A percentile compares a stretch with the other conserved stretches of the same genome.
phyloP scores from a whole-genome alignment of 2,329 filamentous ascomycete species.

The Pezicula carpinea region DNA sequence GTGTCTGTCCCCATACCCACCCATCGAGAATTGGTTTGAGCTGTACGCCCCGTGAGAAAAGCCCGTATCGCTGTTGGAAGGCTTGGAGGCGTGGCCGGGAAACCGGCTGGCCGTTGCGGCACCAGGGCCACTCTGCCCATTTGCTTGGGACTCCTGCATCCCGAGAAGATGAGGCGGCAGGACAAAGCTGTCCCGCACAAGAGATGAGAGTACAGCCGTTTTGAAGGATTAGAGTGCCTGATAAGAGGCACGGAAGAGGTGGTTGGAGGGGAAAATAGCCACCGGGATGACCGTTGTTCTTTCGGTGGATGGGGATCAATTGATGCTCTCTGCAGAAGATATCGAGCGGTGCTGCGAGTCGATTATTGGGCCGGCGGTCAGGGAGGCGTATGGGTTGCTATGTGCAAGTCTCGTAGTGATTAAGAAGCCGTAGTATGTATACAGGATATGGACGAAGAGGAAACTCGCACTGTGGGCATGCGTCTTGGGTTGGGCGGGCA shows the following conservation, averaged over 20 bases:
- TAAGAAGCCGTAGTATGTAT: conserved; percentile 2
- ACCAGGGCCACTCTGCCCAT: conserved; percentile 53
- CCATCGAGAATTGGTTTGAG: conserved; percentile 67
- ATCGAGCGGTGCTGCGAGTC: neutral
- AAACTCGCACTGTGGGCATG: neutral
- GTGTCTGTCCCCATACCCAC: conserved; percentile 82
- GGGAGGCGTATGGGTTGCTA: neutral
- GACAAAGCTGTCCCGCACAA: conserved; percentile 78
- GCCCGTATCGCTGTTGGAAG: conserved; percentile 77
- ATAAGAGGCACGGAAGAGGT: conserved; percentile 27
- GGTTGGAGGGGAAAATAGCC: conserved; percentile 18
- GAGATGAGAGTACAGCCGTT: conserved; percentile 77
- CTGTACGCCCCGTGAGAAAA: conserved; percentile 92
- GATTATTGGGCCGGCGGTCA: neutral
- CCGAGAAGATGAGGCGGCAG: conserved; percentile 77
- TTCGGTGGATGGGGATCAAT: conserved; percentile 5
- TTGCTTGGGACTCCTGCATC: conserved; percentile 83
- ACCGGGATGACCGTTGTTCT: neutral
- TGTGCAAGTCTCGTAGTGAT: conserved; percentile 1
- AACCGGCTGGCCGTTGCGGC: conserved; percentile 55
- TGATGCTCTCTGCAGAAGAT: conserved; percentile 1
- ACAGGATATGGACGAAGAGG: neutral
- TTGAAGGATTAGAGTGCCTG: conserved; percentile 55
- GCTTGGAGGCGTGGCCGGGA: conserved; percentile 69
- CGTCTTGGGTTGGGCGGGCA: no score